Evolutionary conservation across 2,329 filamentous ascomycete species (phyloP).

Genomic region (Colletotrichum gloeosporioides): DNA sequence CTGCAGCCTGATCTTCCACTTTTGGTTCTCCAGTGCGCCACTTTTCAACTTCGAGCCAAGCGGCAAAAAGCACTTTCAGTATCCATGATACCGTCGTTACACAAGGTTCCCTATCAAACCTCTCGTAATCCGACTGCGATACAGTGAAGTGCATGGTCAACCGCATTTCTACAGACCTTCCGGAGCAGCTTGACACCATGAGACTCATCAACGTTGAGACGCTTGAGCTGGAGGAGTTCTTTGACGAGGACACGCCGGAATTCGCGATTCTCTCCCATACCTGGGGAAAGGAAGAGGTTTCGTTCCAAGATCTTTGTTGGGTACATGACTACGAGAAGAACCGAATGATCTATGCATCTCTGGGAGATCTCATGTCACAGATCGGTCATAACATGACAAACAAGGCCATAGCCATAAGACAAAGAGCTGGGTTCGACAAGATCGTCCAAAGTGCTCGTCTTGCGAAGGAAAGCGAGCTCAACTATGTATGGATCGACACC

Average conservation of each 20-base stretch:
- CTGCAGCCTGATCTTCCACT: background rate
- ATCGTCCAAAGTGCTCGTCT: conserved; percentile 12
- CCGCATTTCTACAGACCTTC: no score
- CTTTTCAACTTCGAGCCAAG: no score
- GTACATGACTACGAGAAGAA: conserved; percentile 11
- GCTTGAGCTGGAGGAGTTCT: background rate
- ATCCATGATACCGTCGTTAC: no score
- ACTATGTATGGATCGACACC: conserved; percentile 40
- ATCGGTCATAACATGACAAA: background rate
- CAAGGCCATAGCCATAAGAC: background rate
- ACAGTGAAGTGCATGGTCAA: no score
- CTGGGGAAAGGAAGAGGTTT: conserved; percentile 20
- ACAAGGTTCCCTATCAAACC: no score
- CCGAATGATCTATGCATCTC: background rate
- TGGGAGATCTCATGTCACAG: background rate
- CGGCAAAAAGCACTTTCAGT: no score
- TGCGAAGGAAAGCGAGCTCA: conserved; percentile 22
- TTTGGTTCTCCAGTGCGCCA: no score
- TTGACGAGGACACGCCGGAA: background rate
- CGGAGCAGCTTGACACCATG: background rate
- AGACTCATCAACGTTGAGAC: background rate
- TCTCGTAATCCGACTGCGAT: no score
- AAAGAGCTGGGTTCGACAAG: background rate
- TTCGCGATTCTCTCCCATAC: conserved; percentile 26
- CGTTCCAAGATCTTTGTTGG: conserved; percentile 19